These are phyloP conservation scores for Botrytis byssoidea DNA, from an alignment of 2,329 filamentous ascomycete species.

Conservation along the genomic window DNA sequence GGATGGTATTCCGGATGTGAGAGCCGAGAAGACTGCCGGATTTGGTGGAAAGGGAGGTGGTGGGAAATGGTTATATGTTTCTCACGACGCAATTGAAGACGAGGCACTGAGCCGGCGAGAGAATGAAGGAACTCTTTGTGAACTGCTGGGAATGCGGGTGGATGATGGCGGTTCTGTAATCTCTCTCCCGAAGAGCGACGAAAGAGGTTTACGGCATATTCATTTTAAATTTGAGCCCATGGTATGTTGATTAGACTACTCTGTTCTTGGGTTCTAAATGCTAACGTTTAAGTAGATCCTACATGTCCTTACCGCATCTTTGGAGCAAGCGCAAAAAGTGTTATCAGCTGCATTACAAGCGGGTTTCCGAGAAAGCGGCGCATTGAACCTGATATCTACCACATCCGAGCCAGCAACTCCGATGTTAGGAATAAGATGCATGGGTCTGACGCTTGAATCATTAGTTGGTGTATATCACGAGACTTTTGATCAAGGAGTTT, in stretches of 20 bases:
- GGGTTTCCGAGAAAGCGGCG: slow-evolving; percentile 88
- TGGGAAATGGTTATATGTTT: slow-evolving; percentile 83
- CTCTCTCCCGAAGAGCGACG: neutral
- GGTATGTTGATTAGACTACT: slow-evolving; percentile 53
- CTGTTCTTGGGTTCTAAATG: neutral
- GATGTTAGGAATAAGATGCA: slow-evolving; percentile 82
- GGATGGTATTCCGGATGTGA: slow-evolving; percentile 13
- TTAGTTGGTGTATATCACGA: slow-evolving; percentile 61
- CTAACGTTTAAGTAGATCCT: slow-evolving; percentile 63
- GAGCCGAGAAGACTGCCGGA: slow-evolving; percentile 40
- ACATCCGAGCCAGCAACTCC: slow-evolving; percentile 49
- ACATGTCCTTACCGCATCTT: slow-evolving; percentile 77
- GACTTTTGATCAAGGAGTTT: slow-evolving; percentile 43
- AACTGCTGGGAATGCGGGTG: slow-evolving; percentile 45
- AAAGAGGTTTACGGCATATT: slow-evolving; percentile 51
- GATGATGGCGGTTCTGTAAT: slow-evolving; percentile 26
- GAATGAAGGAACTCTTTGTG: slow-evolving; percentile 32
- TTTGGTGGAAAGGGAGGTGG: slow-evolving; percentile 83
- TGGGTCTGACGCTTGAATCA: slow-evolving; percentile 78
- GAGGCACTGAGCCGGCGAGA: slow-evolving; percentile 23
- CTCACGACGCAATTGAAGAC: slow-evolving; percentile 66
- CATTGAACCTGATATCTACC: slow-evolving; percentile 59
- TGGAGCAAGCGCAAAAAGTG: slow-evolving; percentile 70
- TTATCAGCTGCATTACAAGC: slow-evolving; percentile 74
- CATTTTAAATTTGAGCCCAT: slow-evolving; percentile 95